Evolutionary conservation across 164 flowering plant genomes (phyloP).

Genomic region (Aristolochia fimbriata): DNA sequence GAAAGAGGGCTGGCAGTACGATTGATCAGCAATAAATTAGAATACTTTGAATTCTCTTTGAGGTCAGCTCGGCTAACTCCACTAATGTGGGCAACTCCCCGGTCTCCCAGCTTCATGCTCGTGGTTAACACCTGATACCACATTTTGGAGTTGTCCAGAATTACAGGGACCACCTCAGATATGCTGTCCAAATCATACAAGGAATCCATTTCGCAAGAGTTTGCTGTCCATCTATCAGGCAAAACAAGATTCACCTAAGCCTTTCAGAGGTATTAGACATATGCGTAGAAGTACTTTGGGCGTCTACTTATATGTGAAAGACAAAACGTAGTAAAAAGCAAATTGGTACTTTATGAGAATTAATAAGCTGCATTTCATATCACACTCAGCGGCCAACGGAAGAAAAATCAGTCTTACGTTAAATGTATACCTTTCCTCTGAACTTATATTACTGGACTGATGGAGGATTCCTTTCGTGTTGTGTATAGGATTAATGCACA

Average conservation of each 20-base stretch:
- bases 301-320: not conserved
- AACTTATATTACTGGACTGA: slow-evolving; percentile 28
- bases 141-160: slow-evolving; percentile 72
- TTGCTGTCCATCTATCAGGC: slow-evolving; percentile 66
- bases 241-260: not conserved
- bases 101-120: slow-evolving; percentile 75
- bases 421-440: slow-evolving; percentile 58
- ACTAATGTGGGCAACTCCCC: slow-evolving; percentile 74
- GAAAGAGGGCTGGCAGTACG: slow-evolving; percentile 95
- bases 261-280: not conserved
- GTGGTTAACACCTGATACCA: slow-evolving; percentile 70
- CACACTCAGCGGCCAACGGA: not conserved
- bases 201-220: slow-evolving; percentile 79
- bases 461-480: slow-evolving; percentile 83
- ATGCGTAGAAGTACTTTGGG: too few relatives aligned
- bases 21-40: slow-evolving; percentile 70
- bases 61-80: slow-evolving; percentile 55
- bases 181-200: slow-evolving; percentile 83
- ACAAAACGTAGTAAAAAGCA: not conserved
- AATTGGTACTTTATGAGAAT: not conserved
- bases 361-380: not conserved
- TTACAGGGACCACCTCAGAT: slow-evolving; percentile 74
- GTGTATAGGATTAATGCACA: slow-evolving; percentile 91
- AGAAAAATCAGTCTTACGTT: not conserved
- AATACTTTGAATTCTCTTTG: slow-evolving; percentile 39